phyloP scores from a whole-genome alignment of 164 flowering plant genomes.

The Kalanchoe fedtschenkoi region DNA sequence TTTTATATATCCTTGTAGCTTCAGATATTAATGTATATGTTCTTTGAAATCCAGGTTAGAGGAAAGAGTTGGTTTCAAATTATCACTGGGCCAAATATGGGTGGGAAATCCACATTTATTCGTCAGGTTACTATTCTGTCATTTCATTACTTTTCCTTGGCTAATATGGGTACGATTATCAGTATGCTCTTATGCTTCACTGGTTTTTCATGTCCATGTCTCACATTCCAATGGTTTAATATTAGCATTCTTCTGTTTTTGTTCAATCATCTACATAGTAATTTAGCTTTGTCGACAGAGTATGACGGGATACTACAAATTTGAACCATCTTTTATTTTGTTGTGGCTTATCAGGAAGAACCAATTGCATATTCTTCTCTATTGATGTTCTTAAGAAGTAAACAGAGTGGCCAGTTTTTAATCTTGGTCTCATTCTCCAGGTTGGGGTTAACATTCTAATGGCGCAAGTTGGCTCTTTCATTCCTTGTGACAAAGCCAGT shows the following conservation, averaged over 20 bases:
- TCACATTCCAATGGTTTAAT: no score
- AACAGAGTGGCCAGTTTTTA: not conserved
- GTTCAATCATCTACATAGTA: not conserved
- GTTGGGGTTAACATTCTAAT: constrained; percentile 90
- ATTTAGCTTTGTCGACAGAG: not conserved
- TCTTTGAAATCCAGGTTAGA: constrained; percentile 42
- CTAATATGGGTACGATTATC: not conserved
- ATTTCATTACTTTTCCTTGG: not conserved
- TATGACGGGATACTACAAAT: not conserved
- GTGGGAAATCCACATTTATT: constrained; percentile 96
- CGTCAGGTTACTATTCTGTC: constrained; percentile 50
- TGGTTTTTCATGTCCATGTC: not conserved
- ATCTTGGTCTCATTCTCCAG: constrained; percentile 28
- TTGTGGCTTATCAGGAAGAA: not conserved
- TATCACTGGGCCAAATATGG: constrained; percentile 99
- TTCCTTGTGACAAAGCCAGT: constrained; percentile 85
- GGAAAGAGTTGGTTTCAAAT: constrained; percentile 98
- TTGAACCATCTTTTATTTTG: not conserved
- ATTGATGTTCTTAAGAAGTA: not conserved
- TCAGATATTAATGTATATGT: constrained; percentile 1
- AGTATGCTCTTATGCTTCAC: not conserved
- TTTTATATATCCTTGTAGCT: not conserved
- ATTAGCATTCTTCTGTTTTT: no score
- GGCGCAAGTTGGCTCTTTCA: constrained; percentile 97
- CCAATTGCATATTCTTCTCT: not conserved